Conservation (phyloP, 2,329 filamentous ascomycete species). For the Gnomoniopsis smithogilvyi region DNA sequence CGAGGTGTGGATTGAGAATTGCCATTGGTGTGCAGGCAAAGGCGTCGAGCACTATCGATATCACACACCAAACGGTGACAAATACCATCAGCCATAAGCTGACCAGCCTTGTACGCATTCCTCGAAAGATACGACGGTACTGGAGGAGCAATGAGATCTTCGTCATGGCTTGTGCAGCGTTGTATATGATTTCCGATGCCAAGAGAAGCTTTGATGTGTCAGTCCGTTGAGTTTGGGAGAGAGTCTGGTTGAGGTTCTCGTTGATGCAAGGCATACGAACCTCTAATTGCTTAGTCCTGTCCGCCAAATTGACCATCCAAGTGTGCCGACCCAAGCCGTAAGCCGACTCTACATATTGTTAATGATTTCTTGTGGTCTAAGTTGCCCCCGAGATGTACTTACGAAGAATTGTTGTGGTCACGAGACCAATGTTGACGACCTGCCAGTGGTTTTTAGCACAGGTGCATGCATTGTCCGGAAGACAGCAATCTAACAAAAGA, state of each 20-base stretch:
- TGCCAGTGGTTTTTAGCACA: background rate
- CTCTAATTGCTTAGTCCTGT: constrained; percentile 24
- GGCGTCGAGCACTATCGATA: constrained; percentile 27
- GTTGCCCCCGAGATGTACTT: background rate
- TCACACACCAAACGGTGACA: constrained; percentile 26
- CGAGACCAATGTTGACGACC: constrained; percentile 23
- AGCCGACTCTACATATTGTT: constrained; percentile 19
- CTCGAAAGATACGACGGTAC: constrained; percentile 35
- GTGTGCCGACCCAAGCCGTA: constrained; percentile 26
- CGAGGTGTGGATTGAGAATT: constrained; percentile 21
- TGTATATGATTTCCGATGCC: constrained; percentile 32
- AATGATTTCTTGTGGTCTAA: background rate
- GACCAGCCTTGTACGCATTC: constrained; percentile 21
- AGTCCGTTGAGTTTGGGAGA: background rate
- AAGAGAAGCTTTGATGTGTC: constrained; percentile 25
- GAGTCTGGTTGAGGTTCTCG: background rate
- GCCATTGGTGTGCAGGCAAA: constrained; percentile 27
- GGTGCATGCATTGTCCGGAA: background rate
- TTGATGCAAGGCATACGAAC: constrained; percentile 11
- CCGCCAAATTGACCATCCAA: constrained; percentile 21
- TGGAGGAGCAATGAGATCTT: constrained; percentile 37
- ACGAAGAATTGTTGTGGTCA: constrained; percentile 22
- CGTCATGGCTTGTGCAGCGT: constrained; percentile 28
- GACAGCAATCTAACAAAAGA: too few relatives aligned
- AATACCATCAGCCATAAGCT: constrained; percentile 25